A percentile compares a stretch with the other conserved stretches of the same genome.
These are phyloP conservation scores for Talaromyces sp. DNA, from an alignment of 2,329 filamentous ascomycete genomes.

Conservation along the genomic window DNA sequence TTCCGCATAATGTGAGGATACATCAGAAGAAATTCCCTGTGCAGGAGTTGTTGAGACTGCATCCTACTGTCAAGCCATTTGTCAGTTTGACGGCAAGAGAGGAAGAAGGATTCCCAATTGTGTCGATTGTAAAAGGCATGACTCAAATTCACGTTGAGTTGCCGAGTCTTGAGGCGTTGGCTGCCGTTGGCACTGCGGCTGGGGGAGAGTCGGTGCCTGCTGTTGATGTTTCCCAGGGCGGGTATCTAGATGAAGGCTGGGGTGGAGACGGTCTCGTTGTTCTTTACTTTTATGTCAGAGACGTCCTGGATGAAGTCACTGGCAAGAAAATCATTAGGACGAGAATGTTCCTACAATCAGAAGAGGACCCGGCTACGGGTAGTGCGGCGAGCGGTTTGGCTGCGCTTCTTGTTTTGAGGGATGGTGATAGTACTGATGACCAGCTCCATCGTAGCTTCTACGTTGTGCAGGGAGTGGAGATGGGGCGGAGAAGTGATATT, in stretches of 20 bases:
- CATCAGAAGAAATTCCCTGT: conserved; percentile 29
- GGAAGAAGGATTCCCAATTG: conserved; percentile 26
- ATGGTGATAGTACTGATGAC: conserved; percentile 25
- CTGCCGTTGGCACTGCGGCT: conserved; percentile 26
- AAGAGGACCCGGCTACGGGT: conserved; percentile 44
- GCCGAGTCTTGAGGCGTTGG: conserved; percentile 57
- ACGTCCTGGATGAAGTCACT: conserved; percentile 57
- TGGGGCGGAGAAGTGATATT: conserved; percentile 53
- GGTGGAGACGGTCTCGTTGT: conserved; percentile 24
- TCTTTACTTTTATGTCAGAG: conserved; percentile 32
- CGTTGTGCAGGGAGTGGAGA: conserved; percentile 65
- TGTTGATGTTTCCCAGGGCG: conserved; percentile 6
- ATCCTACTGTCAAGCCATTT: conserved; percentile 27
- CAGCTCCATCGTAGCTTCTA: conserved; percentile 43
- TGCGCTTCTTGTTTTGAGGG: conserved; percentile 52
- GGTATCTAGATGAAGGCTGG: conserved; percentile 36
- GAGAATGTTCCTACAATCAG: conserved; percentile 27
- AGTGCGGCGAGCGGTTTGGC: conserved; percentile 59
- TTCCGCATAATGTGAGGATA: conserved; percentile 37
- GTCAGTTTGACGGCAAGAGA: conserved; percentile 1
- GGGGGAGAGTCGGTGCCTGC: conserved; percentile 25
- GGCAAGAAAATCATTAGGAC: conserved; percentile 32
- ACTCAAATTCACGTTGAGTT: conserved; percentile 64
- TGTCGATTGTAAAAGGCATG: conserved; percentile 43
- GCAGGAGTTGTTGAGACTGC: conserved; percentile 25